These are phyloP conservation scores for Aspergillus vadensis DNA, from an alignment of 2,329 filamentous ascomycete genomes.

Conservation along the genomic window DNA sequence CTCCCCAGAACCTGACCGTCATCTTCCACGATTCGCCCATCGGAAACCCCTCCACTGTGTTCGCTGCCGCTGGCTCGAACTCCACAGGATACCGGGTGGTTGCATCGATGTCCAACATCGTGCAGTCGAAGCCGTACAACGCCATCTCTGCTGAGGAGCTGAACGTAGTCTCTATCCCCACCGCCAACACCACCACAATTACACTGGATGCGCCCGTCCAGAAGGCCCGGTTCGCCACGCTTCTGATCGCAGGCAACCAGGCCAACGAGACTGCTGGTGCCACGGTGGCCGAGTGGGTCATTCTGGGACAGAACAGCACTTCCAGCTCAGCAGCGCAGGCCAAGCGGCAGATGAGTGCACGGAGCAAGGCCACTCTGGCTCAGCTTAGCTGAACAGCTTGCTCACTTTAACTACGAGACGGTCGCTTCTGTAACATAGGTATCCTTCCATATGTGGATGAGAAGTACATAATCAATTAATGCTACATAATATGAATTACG, in stretches of 20 bases:
- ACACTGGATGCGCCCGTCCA: slow-evolving; percentile 36
- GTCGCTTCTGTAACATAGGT: neutral
- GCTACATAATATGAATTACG: neutral
- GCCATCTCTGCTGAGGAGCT: slow-evolving; percentile 27
- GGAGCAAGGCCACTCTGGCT: slow-evolving; percentile 4
- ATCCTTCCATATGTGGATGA: neutral
- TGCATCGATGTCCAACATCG: slow-evolving; percentile 32
- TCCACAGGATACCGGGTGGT: slow-evolving; percentile 26
- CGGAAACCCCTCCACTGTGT: slow-evolving; percentile 15
- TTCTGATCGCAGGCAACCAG: slow-evolving; percentile 49
- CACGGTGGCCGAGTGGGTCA: slow-evolving; percentile 52
- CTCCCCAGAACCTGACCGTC: slow-evolving; percentile 57
- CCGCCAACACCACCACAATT: slow-evolving; percentile 47
- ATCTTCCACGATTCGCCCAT: slow-evolving; percentile 56
- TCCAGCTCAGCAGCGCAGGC: neutral
- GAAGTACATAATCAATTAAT: neutral
- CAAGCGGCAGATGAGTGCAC: neutral
- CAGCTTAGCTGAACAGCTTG: neutral
- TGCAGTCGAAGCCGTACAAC: slow-evolving; percentile 42
- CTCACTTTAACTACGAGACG: neutral
- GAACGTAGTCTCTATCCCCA: slow-evolving; percentile 39
- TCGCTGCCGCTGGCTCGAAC: slow-evolving; percentile 8
- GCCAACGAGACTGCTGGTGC: slow-evolving; percentile 45
- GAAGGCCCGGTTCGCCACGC: slow-evolving; percentile 44
- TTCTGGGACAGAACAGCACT: slow-evolving; percentile 33